Conservation (phyloP, 164 flowering plant genomes). For the Buxus sempervirens region DNA sequence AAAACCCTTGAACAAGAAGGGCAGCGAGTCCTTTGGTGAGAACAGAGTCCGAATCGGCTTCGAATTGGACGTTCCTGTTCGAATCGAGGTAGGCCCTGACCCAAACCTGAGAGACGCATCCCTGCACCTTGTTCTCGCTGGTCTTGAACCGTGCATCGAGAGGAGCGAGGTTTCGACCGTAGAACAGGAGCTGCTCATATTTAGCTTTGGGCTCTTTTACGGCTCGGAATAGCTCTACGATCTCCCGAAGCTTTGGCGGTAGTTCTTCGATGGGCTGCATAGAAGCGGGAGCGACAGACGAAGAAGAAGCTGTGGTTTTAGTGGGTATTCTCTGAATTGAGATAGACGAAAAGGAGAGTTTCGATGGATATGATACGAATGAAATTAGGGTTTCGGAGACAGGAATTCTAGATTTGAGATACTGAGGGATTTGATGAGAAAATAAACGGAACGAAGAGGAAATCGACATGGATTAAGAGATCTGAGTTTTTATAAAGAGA, state of each 20-base stretch:
- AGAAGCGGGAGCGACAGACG: conserved; percentile 17
- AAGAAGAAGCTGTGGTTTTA: conserved; percentile 16
- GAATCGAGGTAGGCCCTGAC: conserved; percentile 70
- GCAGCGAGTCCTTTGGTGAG: conserved; percentile 96
- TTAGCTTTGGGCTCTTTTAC: conserved; percentile 73
- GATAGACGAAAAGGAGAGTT: conserved; percentile 29
- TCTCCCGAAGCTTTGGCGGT: conserved; percentile 81
- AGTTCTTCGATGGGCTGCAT: conserved; percentile 58
- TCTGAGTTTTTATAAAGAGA: too few species aligned
- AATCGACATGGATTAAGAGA: conserved; percentile 20
- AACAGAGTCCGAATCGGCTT: conserved; percentile 92
- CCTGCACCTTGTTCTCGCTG: conserved; percentile 75
- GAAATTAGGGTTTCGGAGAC: conserved; percentile 21
- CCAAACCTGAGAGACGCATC: conserved; percentile 99
- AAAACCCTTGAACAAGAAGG: conserved; percentile 78
- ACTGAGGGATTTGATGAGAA: conserved; percentile 31
- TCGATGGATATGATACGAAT: conserved; percentile 15
- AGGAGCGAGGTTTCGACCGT: conserved; percentile 59
- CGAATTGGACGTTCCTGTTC: conserved; percentile 56
- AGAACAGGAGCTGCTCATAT: conserved; percentile 80
- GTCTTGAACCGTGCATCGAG: conserved; percentile 58
- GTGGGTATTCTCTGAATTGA: conserved; percentile 47
- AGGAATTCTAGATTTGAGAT: conserved; percentile 11
- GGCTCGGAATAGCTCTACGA: conserved; percentile 79
- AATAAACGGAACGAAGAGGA: conserved; percentile 35